Base-by-base conservation (phyloP, 1,139 yeast species). In the Yamadazyma blattariae region DNA sequence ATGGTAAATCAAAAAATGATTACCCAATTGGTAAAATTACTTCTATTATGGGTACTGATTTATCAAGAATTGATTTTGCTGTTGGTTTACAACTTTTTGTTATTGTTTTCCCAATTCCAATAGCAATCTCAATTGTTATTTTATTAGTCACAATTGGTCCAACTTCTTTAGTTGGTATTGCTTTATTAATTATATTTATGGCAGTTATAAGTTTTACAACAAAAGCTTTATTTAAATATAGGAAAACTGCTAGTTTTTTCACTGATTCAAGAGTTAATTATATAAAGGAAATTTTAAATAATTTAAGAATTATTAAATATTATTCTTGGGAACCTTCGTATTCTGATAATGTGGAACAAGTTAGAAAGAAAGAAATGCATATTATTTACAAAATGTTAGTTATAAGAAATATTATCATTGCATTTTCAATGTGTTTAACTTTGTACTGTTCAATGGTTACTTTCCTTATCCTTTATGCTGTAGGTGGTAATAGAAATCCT, bases 261-360 rank as follows among this genome's bases (percentile, higher is more conserved):
- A 66, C 71, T n/a, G 72, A 65, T 42, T 41, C 47, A 5, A 50
- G 72, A 39, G 64, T 65, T 5, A 53, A 54, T 31, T 57, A 53
- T 38, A 57, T 64, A 37, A 61, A 63, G 42, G 71, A 66, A 41
- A 62, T 63, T 7, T 48, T 65, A 39, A 59, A 54, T 35, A 63
- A 65, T 43, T 50, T 65, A 33, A 56, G 63, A 38, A 52, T 64
- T 37, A 64, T 66, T 37, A 66, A 65, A 42, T 64, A 51, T 41
- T 66, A 64, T 42, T 79, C 85, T 8, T 84, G 95, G 95, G 94
- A 85, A 54, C 64, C 65, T 13, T 78, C 84, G 3, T 79, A 77
- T 50, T 61, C 58, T 37, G 59, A 68, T 5, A 64, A 60, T 36
- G 68, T 82, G 12, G 54, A 73, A 14, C 57, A 59, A 1, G 65